phyloP scores from a whole-genome alignment of 2,329 filamentous ascomycete species.

The Zasmidium angulare region DNA sequence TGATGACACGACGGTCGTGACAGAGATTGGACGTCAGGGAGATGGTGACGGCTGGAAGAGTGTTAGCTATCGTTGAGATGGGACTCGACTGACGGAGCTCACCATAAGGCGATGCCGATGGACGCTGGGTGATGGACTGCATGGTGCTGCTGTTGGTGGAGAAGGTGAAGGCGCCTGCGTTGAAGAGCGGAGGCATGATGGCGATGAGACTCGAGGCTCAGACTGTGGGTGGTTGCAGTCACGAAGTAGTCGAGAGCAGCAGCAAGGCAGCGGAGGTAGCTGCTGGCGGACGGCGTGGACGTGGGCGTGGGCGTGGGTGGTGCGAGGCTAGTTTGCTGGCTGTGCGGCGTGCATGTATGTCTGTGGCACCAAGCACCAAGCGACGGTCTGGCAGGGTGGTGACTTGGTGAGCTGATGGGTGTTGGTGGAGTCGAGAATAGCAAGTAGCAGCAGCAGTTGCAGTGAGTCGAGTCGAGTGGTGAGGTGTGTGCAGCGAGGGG shows the following conservation, averaged over 20 bases:
- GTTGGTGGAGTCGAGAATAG: neutral
- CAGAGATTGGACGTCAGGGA: constrained; percentile 17
- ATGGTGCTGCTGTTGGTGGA: neutral
- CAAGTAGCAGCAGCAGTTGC: no score
- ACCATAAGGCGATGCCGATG: neutral
- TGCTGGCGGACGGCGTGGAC: neutral
- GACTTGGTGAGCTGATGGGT: neutral
- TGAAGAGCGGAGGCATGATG: neutral
- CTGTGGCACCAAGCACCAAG: neutral
- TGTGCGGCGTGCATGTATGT: neutral
- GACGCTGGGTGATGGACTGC: neutral
- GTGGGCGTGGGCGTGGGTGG: neutral
- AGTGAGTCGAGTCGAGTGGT: neutral
- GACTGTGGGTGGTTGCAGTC: neutral
- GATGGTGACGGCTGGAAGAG: constrained; percentile 20
- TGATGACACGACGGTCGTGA: constrained; percentile 23
- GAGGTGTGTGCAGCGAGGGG: neutral
- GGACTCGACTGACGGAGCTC: neutral
- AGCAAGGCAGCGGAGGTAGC: no score
- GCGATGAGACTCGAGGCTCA: neutral
- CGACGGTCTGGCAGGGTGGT: no score
- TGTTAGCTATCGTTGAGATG: neutral
- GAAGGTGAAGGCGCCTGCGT: neutral
- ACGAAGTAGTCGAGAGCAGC: no score
- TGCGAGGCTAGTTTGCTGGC: neutral